Evolutionary conservation across 2,329 filamentous ascomycete species (phyloP).

Genomic region (Calonectria fujianensis): DNA sequence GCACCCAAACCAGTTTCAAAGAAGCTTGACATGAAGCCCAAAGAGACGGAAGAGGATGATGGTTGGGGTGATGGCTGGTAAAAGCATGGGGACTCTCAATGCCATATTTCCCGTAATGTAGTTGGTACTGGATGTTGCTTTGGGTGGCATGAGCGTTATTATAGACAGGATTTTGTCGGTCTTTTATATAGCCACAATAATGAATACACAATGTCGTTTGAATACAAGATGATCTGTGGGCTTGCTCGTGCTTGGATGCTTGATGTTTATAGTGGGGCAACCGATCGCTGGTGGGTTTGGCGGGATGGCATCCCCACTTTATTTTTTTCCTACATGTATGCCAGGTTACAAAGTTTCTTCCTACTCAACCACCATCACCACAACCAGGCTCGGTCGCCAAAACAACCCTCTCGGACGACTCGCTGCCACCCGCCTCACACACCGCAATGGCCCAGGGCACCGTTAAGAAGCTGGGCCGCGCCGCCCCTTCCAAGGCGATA

Average conservation of each 20-base stretch:
- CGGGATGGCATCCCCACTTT: conserved; percentile 46
- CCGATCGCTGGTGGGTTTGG: conserved; percentile 1
- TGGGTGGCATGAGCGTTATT: conserved; percentile 36
- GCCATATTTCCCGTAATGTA: conserved; percentile 32
- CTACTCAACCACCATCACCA: conserved; percentile 16
- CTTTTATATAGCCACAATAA: conserved; percentile 28
- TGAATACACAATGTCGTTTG: conserved; percentile 26
- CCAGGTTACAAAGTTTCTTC: conserved; percentile 29
- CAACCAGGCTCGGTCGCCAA: conserved; percentile 11
- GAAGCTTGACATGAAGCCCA: conserved; percentile 82
- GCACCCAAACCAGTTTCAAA: conserved; percentile 71
- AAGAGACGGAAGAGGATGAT: conserved; percentile 74
- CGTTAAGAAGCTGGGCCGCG: conserved; percentile 68
- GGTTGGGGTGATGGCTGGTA: conserved; percentile 82
- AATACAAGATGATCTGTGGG: background rate
- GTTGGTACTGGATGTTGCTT: conserved; percentile 40
- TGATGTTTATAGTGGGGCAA: background rate
- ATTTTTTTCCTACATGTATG: conserved; percentile 43
- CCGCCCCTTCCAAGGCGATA: conserved; percentile 63
- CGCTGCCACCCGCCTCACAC: background rate
- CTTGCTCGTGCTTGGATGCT: background rate
- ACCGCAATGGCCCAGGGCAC: conserved; percentile 72
- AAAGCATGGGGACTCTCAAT: conserved; percentile 24
- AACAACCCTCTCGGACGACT: background rate
- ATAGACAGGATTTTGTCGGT: conserved; percentile 36